Evolutionary conservation across 2,329 filamentous ascomycete genomes (phyloP), one percentile per base, ranked within the genome.

Genomic region (Exophiala bonariae): DNA sequence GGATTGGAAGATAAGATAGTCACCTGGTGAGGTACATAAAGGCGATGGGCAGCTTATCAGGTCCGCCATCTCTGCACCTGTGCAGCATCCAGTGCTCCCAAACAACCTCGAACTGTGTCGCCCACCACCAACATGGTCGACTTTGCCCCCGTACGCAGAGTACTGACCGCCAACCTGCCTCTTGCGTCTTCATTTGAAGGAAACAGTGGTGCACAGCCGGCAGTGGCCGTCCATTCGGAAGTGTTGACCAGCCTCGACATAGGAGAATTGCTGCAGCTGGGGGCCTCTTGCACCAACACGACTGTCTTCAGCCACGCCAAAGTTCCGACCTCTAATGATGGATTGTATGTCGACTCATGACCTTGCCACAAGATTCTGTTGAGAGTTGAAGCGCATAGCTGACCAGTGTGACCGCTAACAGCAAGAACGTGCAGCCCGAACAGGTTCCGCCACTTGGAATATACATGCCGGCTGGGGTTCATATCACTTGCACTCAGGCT

Each of bases 91-190:
- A 31, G 28, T n/a, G 28, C 28, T 31, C 28, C 28, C 9, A 31
- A 31, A 9, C 28, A 9, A 31, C 28, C 28, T 31, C 28, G 28
- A 31, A 31, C 28, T 31, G 28, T n/a, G 28, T 31, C 28, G 9
- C 36, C 36, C 17, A 39, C 36, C 17, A 18, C 36, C 36, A 39
- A 22, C 36, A 39, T 39, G 36, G 20, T 39, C 36, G 36, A 39
- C 20, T 39, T 39, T 31, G 28, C 28, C 28, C 28, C 28, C n/a
- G 28, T 31, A 31, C 28, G 28, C 28, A 31, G 28, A 31, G 28
- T 31, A 31, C 28, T 31, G 28, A 31, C 28, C 28, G 28, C 28
- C 28, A 31, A 31, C 28, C 28, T 31, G n/a, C 28, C 28, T 9
- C 28, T 31, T 31, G 9, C 28, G 28, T 31, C 28, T 31, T 31